Conservation (phyloP, 495 filamentous ascomycete genomes). For the Lasiosphaeria miniovina region DNA sequence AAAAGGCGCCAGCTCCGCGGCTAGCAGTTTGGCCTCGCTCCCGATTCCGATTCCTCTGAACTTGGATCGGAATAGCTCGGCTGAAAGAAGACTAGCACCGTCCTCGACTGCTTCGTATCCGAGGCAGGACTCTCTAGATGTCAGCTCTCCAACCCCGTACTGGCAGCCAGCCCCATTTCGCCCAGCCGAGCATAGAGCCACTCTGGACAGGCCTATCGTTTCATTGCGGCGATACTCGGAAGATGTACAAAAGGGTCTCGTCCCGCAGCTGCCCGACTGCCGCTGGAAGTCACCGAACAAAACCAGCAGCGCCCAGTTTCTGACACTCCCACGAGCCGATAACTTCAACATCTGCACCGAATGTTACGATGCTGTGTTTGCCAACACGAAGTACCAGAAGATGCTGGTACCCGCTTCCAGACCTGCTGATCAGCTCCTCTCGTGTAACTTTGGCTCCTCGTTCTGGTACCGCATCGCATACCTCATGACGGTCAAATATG, state of each 20-base stretch:
- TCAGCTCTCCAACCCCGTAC: constrained; percentile 17
- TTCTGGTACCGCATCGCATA: constrained; percentile 48
- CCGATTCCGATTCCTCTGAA: constrained; percentile 11
- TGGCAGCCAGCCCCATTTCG: constrained; percentile 33
- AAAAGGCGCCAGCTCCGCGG: constrained; percentile 19
- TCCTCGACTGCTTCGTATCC: constrained; percentile 16
- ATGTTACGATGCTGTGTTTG: constrained; percentile 40
- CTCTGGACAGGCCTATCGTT: constrained; percentile 21
- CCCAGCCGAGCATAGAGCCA: constrained; percentile 19
- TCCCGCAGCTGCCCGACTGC: constrained; percentile 38
- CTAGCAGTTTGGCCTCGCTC: constrained; percentile 11
- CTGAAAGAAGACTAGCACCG: constrained; percentile 24
- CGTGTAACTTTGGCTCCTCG: constrained; percentile 45
- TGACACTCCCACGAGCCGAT: constrained; percentile 40
- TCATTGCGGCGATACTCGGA: constrained; percentile 38
- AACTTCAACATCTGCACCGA: constrained; percentile 47
- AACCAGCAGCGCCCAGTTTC: constrained; percentile 34
- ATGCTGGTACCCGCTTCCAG: constrained; percentile 37
- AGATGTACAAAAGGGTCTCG: constrained; percentile 26
- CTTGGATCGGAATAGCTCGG: constrained; percentile 11
- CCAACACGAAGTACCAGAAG: constrained; percentile 35
- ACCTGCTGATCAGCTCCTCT: constrained; percentile 32
- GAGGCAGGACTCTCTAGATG: constrained; percentile 20
- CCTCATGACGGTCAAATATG: constrained; percentile 40
- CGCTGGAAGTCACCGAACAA: constrained; percentile 26